Evolutionary conservation across 805 yeast species (phyloP), one percentile per base, ranked within the genome.

Genomic region (Ogataea chonburiensis): DNA sequence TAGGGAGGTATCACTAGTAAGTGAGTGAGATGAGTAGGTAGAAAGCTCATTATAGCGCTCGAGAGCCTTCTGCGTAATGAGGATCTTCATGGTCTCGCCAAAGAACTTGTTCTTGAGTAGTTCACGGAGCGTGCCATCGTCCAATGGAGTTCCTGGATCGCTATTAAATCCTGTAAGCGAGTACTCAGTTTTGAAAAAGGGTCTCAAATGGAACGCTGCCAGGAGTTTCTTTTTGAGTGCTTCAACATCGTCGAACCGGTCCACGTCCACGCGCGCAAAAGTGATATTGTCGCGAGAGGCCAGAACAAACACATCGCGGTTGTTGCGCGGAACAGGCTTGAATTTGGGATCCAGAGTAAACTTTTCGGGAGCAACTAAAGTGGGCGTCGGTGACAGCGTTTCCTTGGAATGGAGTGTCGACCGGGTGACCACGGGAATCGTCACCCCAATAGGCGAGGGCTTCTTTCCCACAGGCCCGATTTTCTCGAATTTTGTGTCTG

Each of bases 131-230:
- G 70, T 49, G 2, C 66, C 66, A 28, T 77, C 81, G 15, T 79
- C 71, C 13, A 83, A 48, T 0, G 77, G 66, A 5, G 64, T 71
- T 18, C 88, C 91, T 18, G 72, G 69, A 11, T 68, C 67, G 31
- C 78, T 65, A 14, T 78, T 77, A 55, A 79, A 76, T 34, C 86
- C 95, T 0, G 95, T 82, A 43, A 86, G 57, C 45, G 80, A 82
- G 26, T 77, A 37, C 18, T 37, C 40, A 11, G 40, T 22, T n/a
- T 31, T 37, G 20, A 37, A 31, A 9, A 30, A 30, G 3, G 25
- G 12, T 23, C 25, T 37, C 19, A 37, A 14, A 17, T 54, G 64
- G 12, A 79, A 49, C 2, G 61, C 56, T 1, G 62, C 53, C 0
- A 69, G 54, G 12, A 79, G 44, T 8, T 53, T 49, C 2, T 52